Percentiles rank a stretch among this genome's conserved stretches.
Conservation (phyloP, 176 grass and related monocot genomes). For the Calamus simplicifolius region DNA sequence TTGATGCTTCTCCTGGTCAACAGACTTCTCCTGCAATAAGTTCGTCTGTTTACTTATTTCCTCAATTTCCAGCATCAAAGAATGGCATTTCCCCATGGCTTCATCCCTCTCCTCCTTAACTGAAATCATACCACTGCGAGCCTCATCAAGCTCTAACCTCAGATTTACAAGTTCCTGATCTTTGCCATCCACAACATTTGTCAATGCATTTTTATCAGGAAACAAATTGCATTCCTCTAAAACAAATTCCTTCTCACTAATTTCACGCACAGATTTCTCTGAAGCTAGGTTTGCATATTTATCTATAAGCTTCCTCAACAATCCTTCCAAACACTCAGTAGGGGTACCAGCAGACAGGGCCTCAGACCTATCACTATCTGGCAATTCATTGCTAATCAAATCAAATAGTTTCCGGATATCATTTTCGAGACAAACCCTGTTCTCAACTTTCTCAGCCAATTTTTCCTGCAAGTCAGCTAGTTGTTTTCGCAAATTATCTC, state of each 20-base stretch:
- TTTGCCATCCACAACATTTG: conserved; percentile 23
- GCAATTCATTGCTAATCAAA: conserved; percentile 47
- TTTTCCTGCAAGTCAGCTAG: conserved; percentile 55
- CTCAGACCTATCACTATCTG: conserved; percentile 28
- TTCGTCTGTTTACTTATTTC: conserved; percentile 35
- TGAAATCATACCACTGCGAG: conserved; percentile 30
- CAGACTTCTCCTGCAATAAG: conserved; percentile 33
- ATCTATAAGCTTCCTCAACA: conserved; percentile 61
- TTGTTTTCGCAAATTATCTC: conserved; percentile 66
- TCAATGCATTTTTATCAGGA: conserved; percentile 13
- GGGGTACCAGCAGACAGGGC: conserved; percentile 30
- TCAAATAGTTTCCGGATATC: conserved; percentile 47
- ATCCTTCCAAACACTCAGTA: conserved; percentile 36
- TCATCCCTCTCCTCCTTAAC: conserved; percentile 46
- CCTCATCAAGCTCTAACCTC: conserved; percentile 43
- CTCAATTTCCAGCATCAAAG: conserved; percentile 51
- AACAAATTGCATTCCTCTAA: conserved; percentile 35
- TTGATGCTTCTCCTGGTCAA: conserved; percentile 41
- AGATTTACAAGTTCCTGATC: conserved; percentile 23
- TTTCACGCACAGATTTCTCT: conserved; percentile 30
- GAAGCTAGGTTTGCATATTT: conserved; percentile 33
- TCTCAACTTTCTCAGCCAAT: conserved; percentile 54
- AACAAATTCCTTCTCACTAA: conserved; percentile 34
- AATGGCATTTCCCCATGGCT: conserved; percentile 39
- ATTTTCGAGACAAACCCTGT: conserved; percentile 36